Evolutionary conservation across 2,329 filamentous ascomycete genomes (phyloP), one percentile per base, ranked within the genome.

Genomic region (Teratosphaeria destructans): DNA sequence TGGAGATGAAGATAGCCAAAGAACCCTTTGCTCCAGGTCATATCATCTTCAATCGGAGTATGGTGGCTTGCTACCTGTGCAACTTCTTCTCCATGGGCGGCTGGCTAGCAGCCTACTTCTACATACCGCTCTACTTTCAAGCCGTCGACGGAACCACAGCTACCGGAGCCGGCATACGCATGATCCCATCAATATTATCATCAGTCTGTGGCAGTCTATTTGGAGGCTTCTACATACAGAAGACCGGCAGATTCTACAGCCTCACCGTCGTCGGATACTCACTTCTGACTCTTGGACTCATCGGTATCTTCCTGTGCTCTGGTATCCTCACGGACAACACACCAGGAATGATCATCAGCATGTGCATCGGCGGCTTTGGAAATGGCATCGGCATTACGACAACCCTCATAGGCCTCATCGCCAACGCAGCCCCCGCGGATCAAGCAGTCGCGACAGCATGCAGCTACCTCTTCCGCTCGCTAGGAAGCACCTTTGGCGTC

Each of bases 81-180:
- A 90, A 90, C 71, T 89, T 90, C 74, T 90, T 89, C 71, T 79
- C 81, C 57, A 81, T 87, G 57, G 83, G 79, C 1, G 85, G 81
- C 14, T 82, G 78, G 76, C 72, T 85, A 54, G 80, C 82, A 0
- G 74, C 80, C 1, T 64, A 88, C 3, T 93, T 90, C 76, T 89
- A 89, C 73, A 76, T 89, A n/a, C 87, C 89, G 1, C 77, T 93
- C 2, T 90, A 87, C 73, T 89, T 88, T 73, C 89, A 93, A 73
- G 88, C 86, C 5, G 85, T 87, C 0, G 78, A 86, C 56, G 83
- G 82, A 5, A 75, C 85, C 27, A 81, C 80, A 3, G 85, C 89
- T 1, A 85, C 85, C 0, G 72, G 78, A 58, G 82, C 87, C 3
- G 88, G 88, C 1, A 61, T 87, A 0, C 76, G 85, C 37, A 79